Percentiles rank a stretch among this genome's conserved stretches.
Evolutionary conservation across 2,329 filamentous ascomycete species (phyloP).

Genomic region (Tricladium varicosporioides): DNA sequence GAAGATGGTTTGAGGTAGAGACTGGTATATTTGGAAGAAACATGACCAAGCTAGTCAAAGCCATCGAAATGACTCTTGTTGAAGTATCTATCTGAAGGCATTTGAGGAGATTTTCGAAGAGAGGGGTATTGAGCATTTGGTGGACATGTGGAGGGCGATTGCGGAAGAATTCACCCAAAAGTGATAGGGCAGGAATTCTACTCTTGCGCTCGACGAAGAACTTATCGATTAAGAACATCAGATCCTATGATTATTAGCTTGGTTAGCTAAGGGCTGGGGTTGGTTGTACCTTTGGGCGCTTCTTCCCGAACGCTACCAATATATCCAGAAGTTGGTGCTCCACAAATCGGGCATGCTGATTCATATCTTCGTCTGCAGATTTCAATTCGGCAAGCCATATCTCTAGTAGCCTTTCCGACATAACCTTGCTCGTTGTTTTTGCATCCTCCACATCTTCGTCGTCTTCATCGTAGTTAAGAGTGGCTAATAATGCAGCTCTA

Average conservation of each 20-base stretch:
- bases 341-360: conserved; percentile 45
- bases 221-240: conserved; percentile 63
- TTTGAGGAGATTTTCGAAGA: conserved; percentile 69
- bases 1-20: conserved; percentile 65
- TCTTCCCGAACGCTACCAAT: conserved; percentile 52
- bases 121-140: conserved; percentile 64
- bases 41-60: conserved; percentile 75
- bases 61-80: conserved; percentile 71
- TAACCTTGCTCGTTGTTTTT: conserved; percentile 43
- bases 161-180: conserved; percentile 72
- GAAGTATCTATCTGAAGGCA: conserved; percentile 78
- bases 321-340: conserved; percentile 44
- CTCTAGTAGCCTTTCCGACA: conserved; percentile 55
- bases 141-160: conserved; percentile 78
- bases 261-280: conserved; percentile 1
- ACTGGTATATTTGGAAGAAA: conserved; percentile 77
- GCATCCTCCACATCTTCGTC: conserved; percentile 48
- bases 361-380: conserved; percentile 39
- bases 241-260: conserved; percentile 47
- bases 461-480: conserved; percentile 62
- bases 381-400: conserved; percentile 53
- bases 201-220: conserved; percentile 64
- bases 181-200: conserved; percentile 61
- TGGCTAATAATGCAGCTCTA: conserved; percentile 60
- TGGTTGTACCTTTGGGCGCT: conserved; percentile 56